phyloP scores from a whole-genome alignment of 164 flowering plant species.

The Paratinospora sagittata region DNA sequence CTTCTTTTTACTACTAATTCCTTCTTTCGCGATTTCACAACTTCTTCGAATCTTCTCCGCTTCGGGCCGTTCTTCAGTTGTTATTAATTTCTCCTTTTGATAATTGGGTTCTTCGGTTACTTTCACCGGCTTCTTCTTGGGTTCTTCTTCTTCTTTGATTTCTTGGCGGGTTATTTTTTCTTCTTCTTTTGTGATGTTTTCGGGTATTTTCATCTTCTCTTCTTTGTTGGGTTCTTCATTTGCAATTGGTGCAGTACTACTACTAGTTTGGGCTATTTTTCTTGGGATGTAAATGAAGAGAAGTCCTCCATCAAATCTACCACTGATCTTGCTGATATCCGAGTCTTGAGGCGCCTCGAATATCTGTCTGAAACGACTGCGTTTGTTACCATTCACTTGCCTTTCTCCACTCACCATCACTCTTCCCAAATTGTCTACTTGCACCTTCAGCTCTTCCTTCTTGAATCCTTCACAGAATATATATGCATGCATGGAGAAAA shows the following conservation, averaged over 20 bases:
- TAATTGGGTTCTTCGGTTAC: neutral
- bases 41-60: too few relatives aligned
- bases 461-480: too few relatives aligned
- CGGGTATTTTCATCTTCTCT: neutral
- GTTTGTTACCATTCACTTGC: constrained; percentile 13
- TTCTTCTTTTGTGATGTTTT: neutral
- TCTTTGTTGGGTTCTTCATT: constrained; percentile 10
- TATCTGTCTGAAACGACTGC: constrained; percentile 22
- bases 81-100: neutral
- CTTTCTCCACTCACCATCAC: constrained; percentile 26
- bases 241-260: neutral
- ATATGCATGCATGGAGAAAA: too few relatives aligned
- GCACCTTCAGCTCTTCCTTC: constrained; percentile 30
- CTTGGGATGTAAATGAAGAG: constrained; percentile 43
- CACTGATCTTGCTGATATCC: constrained; percentile 26
- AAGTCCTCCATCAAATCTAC: constrained; percentile 37
- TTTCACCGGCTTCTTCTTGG: neutral
- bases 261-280: constrained; percentile 7
- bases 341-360: constrained; percentile 35
- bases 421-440: constrained; percentile 24
- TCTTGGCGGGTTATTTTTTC: too few relatives aligned
- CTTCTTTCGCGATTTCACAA: too few relatives aligned
- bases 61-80: too few relatives aligned
- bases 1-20: constrained; percentile 4
- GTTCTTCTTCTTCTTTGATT: constrained; percentile 8